phyloP scores from a whole-genome alignment of 305 asterid species.

The Coffea humblotiana region DNA sequence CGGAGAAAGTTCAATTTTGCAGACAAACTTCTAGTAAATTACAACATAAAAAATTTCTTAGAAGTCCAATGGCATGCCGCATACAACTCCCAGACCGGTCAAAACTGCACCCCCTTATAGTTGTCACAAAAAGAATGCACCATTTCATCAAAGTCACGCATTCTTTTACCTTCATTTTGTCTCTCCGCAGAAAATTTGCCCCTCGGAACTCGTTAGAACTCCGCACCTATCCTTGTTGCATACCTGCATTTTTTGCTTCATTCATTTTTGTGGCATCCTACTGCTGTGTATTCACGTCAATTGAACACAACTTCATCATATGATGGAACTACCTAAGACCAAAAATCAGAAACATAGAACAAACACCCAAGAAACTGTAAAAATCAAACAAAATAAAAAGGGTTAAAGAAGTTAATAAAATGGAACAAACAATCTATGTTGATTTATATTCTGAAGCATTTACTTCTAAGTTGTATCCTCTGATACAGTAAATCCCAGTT shows the following conservation, averaged over 20 bases:
- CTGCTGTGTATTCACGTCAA: not conserved
- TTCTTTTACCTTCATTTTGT: no score
- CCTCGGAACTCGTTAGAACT: no score
- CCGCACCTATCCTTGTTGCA: no score
- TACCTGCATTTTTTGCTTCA: not conserved
- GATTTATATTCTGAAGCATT: not conserved
- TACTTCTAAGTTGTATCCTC: not conserved
- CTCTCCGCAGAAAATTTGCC: no score
- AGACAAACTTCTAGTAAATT: no score
- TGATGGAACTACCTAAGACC: not conserved
- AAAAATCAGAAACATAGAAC: not conserved
- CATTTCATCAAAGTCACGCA: no score
- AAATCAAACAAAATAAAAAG: not conserved
- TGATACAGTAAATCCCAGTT: not conserved
- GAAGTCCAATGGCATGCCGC: no score
- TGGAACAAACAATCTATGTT: not conserved
- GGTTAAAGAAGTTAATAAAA: not conserved
- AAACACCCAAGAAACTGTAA: not conserved
- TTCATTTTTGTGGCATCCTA: not conserved
- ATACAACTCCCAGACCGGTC: no score
- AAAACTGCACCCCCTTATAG: no score
- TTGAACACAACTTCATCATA: not conserved
- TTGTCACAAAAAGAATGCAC: no score
- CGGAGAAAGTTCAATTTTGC: no score
- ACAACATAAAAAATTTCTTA: no score